Conservation (phyloP, 179 eudicot species). For the Actinidia polygama region DNA sequence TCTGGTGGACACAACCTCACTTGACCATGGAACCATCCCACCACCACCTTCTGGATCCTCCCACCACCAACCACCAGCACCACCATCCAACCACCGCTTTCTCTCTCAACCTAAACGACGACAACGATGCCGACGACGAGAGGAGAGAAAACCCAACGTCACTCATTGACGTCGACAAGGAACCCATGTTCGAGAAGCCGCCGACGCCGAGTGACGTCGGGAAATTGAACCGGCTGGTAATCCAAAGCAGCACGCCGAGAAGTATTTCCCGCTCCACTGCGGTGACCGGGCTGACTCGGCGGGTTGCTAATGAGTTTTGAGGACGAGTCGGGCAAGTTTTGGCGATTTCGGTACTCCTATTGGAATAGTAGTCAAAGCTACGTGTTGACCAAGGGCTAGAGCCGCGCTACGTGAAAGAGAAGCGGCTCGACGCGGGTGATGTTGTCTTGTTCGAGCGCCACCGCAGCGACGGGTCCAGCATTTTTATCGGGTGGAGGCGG, state of each 20-base stretch:
- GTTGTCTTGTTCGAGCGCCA: slow-evolving; percentile 68
- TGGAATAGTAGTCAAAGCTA: slow-evolving; percentile 97
- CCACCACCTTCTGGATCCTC: not conserved
- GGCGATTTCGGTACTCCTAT: slow-evolving; percentile 88
- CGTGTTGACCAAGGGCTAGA: slow-evolving; percentile 91
- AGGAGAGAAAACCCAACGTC: not conserved
- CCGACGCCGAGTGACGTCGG: slow-evolving; percentile 86
- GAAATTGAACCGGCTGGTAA: slow-evolving; percentile 75
- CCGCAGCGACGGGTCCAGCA: slow-evolving; percentile 42
- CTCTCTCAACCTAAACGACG: slow-evolving; percentile 23
- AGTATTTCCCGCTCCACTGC: slow-evolving; percentile 54
- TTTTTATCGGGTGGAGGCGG: slow-evolving; percentile 68
- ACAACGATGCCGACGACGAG: not conserved
- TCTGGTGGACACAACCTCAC: slow-evolving; percentile 27
- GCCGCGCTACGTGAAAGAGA: slow-evolving; percentile 85
- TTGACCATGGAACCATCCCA: not conserved
- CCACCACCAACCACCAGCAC: not conserved
- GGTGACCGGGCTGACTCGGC: slow-evolving; percentile 30
- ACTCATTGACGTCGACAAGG: not conserved
- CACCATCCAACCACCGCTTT: slow-evolving; percentile 6
- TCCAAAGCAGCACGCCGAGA: slow-evolving; percentile 82
- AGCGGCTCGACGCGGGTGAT: slow-evolving; percentile 80
- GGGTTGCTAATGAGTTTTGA: slow-evolving; percentile 60
- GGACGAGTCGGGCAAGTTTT: slow-evolving; percentile 69
- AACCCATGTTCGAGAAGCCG: slow-evolving; percentile 56